Conservation (phyloP, 1,284 basidiomycete genomes). For the Anthracocystis walkeri region DNA sequence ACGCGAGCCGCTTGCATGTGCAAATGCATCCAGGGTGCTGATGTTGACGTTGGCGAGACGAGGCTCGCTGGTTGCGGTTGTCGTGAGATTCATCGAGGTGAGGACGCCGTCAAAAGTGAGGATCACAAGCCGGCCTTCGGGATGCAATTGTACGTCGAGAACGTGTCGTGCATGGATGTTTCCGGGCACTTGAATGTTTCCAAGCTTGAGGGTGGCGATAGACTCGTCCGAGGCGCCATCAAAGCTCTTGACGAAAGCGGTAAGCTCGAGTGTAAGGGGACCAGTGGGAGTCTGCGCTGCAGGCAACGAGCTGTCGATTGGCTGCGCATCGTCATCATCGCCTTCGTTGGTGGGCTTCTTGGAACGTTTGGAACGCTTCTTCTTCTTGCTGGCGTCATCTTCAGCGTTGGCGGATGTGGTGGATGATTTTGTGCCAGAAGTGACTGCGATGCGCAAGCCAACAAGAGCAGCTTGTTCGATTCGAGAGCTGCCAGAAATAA, state of each 20-base stretch:
- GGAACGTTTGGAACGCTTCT: conserved; percentile 41
- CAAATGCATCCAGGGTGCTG: conserved; percentile 16
- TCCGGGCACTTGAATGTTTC: conserved; percentile 18
- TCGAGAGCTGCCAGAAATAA: conserved; percentile 22
- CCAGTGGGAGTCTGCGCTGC: conserved; percentile 9
- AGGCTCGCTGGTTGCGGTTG: conserved; percentile 23
- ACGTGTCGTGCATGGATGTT: conserved; percentile 20
- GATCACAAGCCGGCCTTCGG: conserved; percentile 34
- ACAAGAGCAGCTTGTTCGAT: conserved; percentile 40
- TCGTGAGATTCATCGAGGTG: conserved; percentile 20
- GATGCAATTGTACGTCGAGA: conserved; percentile 36
- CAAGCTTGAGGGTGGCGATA: conserved; percentile 24
- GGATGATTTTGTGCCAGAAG: conserved; percentile 13
- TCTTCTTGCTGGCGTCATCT: conserved; percentile 34
- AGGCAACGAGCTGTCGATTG: conserved; percentile 1
- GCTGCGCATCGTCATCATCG: conserved; percentile 12
- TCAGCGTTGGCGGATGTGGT: conserved; percentile 1
- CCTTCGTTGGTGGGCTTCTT: conserved; percentile 16
- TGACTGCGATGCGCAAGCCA: conserved; percentile 37
- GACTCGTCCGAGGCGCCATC: conserved; percentile 26
- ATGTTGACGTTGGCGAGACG: conserved; percentile 19
- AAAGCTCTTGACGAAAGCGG: conserved; percentile 37
- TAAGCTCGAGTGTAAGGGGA: conserved; percentile 29
- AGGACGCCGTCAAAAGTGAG: conserved; percentile 31
- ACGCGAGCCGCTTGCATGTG: conserved; percentile 23